Percentiles rank a stretch among this genome's conserved stretches.
These are phyloP conservation scores for Colletotrichum tropicicola DNA, from an alignment of 2,329 filamentous ascomycete species.

Conservation along the genomic window DNA sequence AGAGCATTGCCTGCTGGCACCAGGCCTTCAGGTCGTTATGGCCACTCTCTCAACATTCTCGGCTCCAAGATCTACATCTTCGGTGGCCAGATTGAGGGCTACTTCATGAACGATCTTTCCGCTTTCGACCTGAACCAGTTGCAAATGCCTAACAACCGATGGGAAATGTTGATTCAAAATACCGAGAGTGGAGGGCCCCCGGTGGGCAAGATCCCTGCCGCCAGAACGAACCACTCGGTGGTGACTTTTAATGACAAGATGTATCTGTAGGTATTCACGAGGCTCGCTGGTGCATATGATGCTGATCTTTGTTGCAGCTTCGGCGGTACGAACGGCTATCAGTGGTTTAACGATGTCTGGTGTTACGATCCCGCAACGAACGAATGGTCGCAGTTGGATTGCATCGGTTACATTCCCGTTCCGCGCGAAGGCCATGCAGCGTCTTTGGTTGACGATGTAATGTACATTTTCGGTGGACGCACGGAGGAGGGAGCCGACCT, in stretches of 20 bases:
- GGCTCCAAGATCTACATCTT: slow-evolving; percentile 98
- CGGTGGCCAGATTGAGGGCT: slow-evolving; percentile 95
- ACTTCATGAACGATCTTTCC: slow-evolving; percentile 96
- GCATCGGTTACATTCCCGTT: slow-evolving; percentile 96
- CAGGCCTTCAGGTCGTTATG: slow-evolving; percentile 89
- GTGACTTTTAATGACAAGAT: slow-evolving; percentile 93
- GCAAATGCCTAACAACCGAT: slow-evolving; percentile 89
- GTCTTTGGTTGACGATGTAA: slow-evolving; percentile 93
- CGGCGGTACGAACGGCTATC: slow-evolving; percentile 92
- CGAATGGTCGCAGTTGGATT: slow-evolving; percentile 88
- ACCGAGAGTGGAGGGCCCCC: slow-evolving; percentile 68
- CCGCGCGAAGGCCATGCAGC: slow-evolving; percentile 95
- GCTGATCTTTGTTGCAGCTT: slow-evolving; percentile 66
- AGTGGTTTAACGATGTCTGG: slow-evolving; percentile 99
- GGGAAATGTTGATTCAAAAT: slow-evolving; percentile 90
- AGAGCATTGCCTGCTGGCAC: slow-evolving; percentile 87
- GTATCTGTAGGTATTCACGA: slow-evolving; percentile 75
- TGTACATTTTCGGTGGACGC: slow-evolving; percentile 98
- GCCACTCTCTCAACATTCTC: slow-evolving; percentile 94
- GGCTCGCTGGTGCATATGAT: background rate
- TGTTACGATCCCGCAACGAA: slow-evolving; percentile 88
- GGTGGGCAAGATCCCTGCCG: slow-evolving; percentile 76
- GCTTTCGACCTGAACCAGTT: slow-evolving; percentile 96
- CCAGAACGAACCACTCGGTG: slow-evolving; percentile 93
- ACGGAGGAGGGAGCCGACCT: slow-evolving; percentile 93